Evolutionary conservation across 371 early-diverging fungal genomes (phyloP).

Genomic region (Syncephalastrum racemosum): DNA sequence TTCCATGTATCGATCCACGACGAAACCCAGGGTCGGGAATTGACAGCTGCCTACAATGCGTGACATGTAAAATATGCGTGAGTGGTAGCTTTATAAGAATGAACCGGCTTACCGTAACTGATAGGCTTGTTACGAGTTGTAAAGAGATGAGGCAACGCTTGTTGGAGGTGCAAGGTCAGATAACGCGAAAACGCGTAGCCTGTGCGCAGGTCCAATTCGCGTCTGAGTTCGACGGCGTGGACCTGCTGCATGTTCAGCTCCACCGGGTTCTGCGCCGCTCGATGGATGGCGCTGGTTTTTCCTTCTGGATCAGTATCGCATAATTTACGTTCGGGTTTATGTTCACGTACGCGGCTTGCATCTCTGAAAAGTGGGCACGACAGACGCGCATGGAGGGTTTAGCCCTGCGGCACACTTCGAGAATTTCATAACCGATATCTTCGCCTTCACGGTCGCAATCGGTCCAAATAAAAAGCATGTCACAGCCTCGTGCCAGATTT

Average conservation of each 20-base stretch:
- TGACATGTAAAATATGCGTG: too few relatives aligned
- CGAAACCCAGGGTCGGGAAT: constrained; percentile 99
- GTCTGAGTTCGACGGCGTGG: constrained; percentile 90
- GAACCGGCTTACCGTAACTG: constrained; percentile 77
- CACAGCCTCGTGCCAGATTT: constrained; percentile 44
- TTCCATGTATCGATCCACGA: constrained; percentile 89
- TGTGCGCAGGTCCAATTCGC: constrained; percentile 96
- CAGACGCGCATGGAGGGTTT: constrained; percentile 70
- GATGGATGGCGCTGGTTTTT: constrained; percentile 66
- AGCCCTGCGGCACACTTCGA: constrained; percentile 58
- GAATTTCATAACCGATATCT: constrained; percentile 93
- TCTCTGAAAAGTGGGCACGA: constrained; percentile 84
- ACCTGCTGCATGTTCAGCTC: constrained; percentile 75
- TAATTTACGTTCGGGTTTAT: background rate
- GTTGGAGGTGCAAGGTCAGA: too few relatives aligned
- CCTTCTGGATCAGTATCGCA: background rate
- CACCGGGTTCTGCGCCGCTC: constrained; percentile 77
- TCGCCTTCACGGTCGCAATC: constrained; percentile 99
- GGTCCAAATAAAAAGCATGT: constrained; percentile 96
- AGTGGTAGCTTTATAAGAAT: too few relatives aligned
- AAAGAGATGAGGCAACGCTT: too few relatives aligned
- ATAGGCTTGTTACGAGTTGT: constrained; percentile 60
- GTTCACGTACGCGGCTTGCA: constrained; percentile 58
- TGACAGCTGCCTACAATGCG: constrained; percentile 89
- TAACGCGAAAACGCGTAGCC: constrained; percentile 95